Base-by-base conservation (phyloP, 2,329 filamentous ascomycete genomes). In the Scedosporium dehoogii region DNA sequence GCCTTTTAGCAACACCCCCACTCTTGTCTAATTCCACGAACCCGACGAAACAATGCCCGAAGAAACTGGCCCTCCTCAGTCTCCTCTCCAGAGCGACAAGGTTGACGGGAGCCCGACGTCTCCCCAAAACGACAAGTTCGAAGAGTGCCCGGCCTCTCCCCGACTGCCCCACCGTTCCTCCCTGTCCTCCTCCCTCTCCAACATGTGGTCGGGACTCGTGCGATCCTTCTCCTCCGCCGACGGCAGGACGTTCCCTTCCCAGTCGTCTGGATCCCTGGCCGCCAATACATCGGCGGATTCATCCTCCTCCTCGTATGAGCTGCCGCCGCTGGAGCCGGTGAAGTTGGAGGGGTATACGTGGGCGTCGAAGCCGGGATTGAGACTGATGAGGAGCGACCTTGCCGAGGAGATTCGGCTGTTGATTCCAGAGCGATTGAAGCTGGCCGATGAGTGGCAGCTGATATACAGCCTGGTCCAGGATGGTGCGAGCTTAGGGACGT, bases 321-420 rank as follows among this genome's bases (percentile, higher is more conserved):
- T 92, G 1, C 93, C 93, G 10, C 92, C 92, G 0, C 83, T 97
- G 59, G 92, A 93, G 63, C 91, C 93, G 0, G 76, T 97, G 23
- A 79, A 81, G 4, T 81, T 97, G 42, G 75, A 78, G 23, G 89
- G 89, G 44, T 91, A 87, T 73, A 78, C 80, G 63, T 75, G 79
- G 1, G 81, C 80, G 68, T 91, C 88, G 3, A 76, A 80, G 18
- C 68, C 75, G 18, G 81, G 79, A 42, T 86, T 85, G 57, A 83
- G 85, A 67, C 78, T 97, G 61, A 80, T 99, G 62, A 88, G 82
- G 18, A 78, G 79, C 59, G 82, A 86, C 10, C 78, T 97, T 33
- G 94, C 93, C 2, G 94, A 97, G 76, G 94, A 97, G 77, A 96
- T 97, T 63, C 84, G 94, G 58, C 83, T 96, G 46, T 86, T 97